phyloP scores from a whole-genome alignment of 2,329 filamentous ascomycete genomes.

The Intubia oerlemansii region DNA sequence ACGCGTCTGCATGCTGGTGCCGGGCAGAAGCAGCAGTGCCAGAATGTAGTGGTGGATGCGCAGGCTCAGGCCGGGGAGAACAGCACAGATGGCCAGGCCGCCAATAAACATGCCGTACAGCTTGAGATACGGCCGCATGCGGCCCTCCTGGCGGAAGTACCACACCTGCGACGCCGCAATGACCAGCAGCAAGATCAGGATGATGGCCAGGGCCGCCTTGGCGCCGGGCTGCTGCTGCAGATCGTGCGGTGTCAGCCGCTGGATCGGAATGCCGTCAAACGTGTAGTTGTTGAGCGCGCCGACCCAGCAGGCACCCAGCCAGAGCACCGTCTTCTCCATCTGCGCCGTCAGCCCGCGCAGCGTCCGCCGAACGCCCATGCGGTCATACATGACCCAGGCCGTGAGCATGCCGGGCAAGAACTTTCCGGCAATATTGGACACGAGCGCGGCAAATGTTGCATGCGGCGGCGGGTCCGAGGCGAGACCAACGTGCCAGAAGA shows the following conservation, averaged over 20 bases:
- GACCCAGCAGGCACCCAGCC: slow-evolving; percentile 79
- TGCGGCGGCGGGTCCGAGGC: slow-evolving; percentile 69
- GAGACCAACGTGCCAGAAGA: slow-evolving; percentile 80
- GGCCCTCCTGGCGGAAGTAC: slow-evolving; percentile 68
- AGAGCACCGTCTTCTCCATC: slow-evolving; percentile 74
- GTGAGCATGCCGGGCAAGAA: slow-evolving; percentile 77
- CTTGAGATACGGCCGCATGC: slow-evolving; percentile 55
- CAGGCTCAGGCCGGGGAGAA: slow-evolving; percentile 56
- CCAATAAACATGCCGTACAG: slow-evolving; percentile 51
- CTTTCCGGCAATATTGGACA: slow-evolving; percentile 60
- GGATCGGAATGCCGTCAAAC: slow-evolving; percentile 81
- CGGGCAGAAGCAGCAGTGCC: slow-evolving; percentile 66
- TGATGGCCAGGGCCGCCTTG: slow-evolving; percentile 56
- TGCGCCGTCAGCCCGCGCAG: slow-evolving; percentile 57
- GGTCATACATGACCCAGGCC: slow-evolving; percentile 71
- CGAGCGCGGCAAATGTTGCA: slow-evolving; percentile 42
- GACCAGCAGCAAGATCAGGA: slow-evolving; percentile 46
- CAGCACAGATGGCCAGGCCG: slow-evolving; percentile 47
- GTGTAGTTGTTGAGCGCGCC: slow-evolving; percentile 90
- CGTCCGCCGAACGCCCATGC: slow-evolving; percentile 54
- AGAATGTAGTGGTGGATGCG: slow-evolving; percentile 93
- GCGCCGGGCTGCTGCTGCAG: slow-evolving; percentile 78
- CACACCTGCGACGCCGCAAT: slow-evolving; percentile 61
- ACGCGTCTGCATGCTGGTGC: slow-evolving; percentile 73
- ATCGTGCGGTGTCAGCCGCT: slow-evolving; percentile 78